Conservation (phyloP, 257 asterid species). For the Solanum chiquidenum region DNA sequence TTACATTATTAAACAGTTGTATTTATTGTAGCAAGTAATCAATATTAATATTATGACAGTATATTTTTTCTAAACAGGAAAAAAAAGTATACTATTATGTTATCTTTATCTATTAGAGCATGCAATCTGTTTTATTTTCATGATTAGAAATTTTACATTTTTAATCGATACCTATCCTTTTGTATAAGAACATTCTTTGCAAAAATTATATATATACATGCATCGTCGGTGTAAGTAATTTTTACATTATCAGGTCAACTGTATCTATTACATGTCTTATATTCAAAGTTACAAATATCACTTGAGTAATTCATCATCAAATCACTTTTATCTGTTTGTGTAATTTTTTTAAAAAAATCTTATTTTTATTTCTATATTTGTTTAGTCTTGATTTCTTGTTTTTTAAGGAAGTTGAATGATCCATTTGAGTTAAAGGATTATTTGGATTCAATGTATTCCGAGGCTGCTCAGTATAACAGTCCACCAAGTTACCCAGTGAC, state of each 20-base stretch:
- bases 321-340: background rate
- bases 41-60: too few species aligned
- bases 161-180: background rate
- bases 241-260: background rate
- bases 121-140: background rate
- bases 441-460: constrained; percentile 25
- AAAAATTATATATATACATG: background rate
- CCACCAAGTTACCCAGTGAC: constrained; percentile 45
- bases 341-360: too few species aligned
- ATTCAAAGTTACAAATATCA: background rate
- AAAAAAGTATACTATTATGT: background rate
- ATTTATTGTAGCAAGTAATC: background rate
- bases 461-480: constrained; percentile 42
- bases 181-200: background rate
- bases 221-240: background rate
- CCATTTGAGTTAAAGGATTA: constrained; percentile 31
- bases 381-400: background rate
- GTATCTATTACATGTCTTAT: background rate
- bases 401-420: constrained; percentile 24
- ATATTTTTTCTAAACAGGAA: too few species aligned
- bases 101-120: background rate
- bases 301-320: background rate
- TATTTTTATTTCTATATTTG: background rate
- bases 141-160: background rate
- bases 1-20: background rate